Conservation (phyloP, 2,329 filamentous ascomycete genomes). For the Aspergillus persii region DNA sequence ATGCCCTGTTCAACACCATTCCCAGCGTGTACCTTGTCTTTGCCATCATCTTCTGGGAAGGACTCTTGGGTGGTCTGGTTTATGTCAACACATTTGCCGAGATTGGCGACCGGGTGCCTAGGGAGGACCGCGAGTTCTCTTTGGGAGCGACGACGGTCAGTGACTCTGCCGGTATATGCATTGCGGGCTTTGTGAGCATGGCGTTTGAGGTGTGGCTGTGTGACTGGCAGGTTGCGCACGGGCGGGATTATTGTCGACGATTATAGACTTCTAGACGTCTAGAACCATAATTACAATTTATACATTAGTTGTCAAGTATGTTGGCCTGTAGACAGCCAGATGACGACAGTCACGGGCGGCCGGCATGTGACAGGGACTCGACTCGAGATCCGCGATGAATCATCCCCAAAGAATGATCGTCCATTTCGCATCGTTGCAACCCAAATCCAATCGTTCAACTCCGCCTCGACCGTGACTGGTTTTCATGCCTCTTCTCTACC, state of each 20-base stretch:
- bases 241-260: slow-evolving; percentile 69
- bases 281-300: too few species aligned
- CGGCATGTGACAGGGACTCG: slow-evolving; percentile 2
- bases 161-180: slow-evolving; percentile 85
- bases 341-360: neutral
- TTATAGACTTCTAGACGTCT: slow-evolving; percentile 21
- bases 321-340: neutral
- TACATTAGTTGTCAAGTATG: too few species aligned
- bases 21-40: slow-evolving; percentile 87
- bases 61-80: slow-evolving; percentile 81
- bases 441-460: neutral
- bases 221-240: slow-evolving; percentile 77
- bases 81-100: slow-evolving; percentile 97
- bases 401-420: neutral
- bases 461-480: neutral
- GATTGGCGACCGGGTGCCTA: slow-evolving; percentile 78
- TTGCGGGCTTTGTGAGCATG: slow-evolving; percentile 83
- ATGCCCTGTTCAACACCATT: slow-evolving; percentile 77
- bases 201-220: slow-evolving; percentile 78
- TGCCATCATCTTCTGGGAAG: slow-evolving; percentile 87
- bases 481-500: neutral
- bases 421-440: neutral
- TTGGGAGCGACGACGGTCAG: slow-evolving; percentile 86
- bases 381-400: neutral
- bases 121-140: slow-evolving; percentile 83